Percentiles rank a stretch among this genome's conserved stretches.
Conservation (phyloP, 257 asterid genomes). For the Solanum paucissectum region DNA sequence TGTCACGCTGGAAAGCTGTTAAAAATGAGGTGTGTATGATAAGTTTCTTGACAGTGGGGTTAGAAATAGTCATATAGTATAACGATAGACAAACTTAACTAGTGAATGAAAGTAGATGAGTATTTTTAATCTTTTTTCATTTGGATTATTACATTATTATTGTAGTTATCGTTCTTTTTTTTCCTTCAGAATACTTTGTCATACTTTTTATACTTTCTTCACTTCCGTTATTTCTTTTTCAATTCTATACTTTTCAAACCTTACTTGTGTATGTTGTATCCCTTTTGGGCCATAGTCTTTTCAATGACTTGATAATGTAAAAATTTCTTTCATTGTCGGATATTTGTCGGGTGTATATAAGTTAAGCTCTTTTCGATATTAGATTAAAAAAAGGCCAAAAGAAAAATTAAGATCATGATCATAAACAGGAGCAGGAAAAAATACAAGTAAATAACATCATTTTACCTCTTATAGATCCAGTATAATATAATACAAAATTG, state of each 20-base stretch:
- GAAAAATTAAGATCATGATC: background rate
- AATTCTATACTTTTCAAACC: no score
- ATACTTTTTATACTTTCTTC: no score
- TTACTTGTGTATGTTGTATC: background rate
- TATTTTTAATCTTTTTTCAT: no score
- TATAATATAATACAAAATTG: background rate
- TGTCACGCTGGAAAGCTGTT: no score
- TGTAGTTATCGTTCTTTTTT: background rate
- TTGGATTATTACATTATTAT: no score
- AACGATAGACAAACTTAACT: no score
- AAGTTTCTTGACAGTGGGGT: no score
- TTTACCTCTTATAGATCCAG: background rate
- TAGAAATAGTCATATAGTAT: no score
- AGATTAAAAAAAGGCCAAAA: background rate
- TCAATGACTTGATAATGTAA: background rate
- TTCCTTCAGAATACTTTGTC: background rate
- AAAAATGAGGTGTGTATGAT: no score
- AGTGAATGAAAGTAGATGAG: background rate
- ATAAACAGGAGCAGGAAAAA: background rate
- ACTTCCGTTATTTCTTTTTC: background rate
- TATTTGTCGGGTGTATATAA: background rate
- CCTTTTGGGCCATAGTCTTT: background rate
- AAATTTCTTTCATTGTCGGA: no score
- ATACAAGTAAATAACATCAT: background rate
- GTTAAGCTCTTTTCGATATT: background rate